Base-by-base conservation (phyloP, 2,329 filamentous ascomycete genomes). In the Aspergillus ruber region DNA sequence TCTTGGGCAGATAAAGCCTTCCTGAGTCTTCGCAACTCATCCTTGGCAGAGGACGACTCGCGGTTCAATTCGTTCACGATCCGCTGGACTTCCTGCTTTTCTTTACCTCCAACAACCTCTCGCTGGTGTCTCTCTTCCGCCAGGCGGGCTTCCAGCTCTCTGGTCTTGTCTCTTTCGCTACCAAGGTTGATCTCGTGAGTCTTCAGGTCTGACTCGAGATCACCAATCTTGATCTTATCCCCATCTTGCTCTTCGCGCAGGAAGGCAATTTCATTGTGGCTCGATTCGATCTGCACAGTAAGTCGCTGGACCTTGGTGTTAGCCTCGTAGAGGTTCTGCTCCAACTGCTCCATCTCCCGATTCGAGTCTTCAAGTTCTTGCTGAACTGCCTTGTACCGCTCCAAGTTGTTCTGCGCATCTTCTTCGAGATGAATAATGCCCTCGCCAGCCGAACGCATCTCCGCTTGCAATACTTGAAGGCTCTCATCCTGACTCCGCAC, bases 191-290 rank as follows among this genome's bases (percentile, higher is more conserved):
- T 82, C 64, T 94, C 86, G n/a, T 83, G 80, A 48, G 82, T 85
- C 58, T 88, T 86, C 33, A 96, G 73, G 12, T 85, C 83, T 7
- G 88, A 87, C 63, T 97, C 90, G 6, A 97, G 76, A 61, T 97
- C 90, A 33, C 91, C 89, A 60, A 98, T 97, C 69, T 90, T 90
- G 65, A 98, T 95, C 77, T 98, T 98, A 74, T 98, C 93, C 15
- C 81, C 82, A 69, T 98, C 93, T 68, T 98, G 93, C 72, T 98
- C 93, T 64, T 98, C 93, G 1, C 93, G 84, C 44, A 98, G 69
- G 77, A 98, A 98, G 1, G 88, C 84, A 68, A 97, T 94, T 67
- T 98, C 93, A 50, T 85, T 85, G 59, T 96, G 91, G 48, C 86
- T 85, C 4, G 88, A 95, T 69, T 98, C 93, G 55, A 91, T 85